These are phyloP conservation scores for Cyathus striatus DNA, from an alignment of 768 basidiomycete species.

Conservation along the genomic window DNA sequence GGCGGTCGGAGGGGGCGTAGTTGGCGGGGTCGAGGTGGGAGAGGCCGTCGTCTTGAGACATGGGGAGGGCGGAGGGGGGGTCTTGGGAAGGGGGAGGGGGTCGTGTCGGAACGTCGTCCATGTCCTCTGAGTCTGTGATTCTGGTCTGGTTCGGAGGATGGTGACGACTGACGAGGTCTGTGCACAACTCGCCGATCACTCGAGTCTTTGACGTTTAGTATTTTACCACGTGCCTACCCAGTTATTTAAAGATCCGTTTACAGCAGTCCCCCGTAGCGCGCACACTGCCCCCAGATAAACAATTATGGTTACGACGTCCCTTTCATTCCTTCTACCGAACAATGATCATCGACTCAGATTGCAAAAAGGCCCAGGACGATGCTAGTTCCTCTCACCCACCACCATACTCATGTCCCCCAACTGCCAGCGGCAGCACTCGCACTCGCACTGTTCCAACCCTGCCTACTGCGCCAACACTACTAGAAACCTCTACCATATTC, in stretches of 20 bases:
- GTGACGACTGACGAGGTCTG: slow-evolving; percentile 3
- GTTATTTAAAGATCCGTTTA: neutral
- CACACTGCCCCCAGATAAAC: neutral
- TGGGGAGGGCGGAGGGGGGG: slow-evolving; percentile 13
- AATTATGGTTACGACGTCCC: neutral
- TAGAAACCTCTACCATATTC: slow-evolving; percentile 6
- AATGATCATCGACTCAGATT: neutral
- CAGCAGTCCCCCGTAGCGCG: neutral
- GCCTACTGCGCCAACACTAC: neutral
- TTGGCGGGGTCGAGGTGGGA: slow-evolving; percentile 24
- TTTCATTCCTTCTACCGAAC: too few relatives aligned
- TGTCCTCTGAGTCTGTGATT: slow-evolving; percentile 33
- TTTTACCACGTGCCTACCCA: neutral
- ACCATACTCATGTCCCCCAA: neutral
- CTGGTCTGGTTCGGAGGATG: neutral
- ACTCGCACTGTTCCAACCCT: too few relatives aligned
- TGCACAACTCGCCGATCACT: neutral
- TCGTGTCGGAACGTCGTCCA: slow-evolving; percentile 15
- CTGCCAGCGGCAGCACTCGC: neutral
- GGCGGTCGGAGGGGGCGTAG: slow-evolving; percentile 40
- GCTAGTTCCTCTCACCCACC: neutral
- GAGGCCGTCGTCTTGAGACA: too few relatives aligned
- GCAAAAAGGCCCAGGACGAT: neutral
- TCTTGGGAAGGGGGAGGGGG: slow-evolving; percentile 1
- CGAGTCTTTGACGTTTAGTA: neutral